phyloP scores from a whole-genome alignment of 176 grass and related monocot genomes.

The Ensete ventricosum region DNA sequence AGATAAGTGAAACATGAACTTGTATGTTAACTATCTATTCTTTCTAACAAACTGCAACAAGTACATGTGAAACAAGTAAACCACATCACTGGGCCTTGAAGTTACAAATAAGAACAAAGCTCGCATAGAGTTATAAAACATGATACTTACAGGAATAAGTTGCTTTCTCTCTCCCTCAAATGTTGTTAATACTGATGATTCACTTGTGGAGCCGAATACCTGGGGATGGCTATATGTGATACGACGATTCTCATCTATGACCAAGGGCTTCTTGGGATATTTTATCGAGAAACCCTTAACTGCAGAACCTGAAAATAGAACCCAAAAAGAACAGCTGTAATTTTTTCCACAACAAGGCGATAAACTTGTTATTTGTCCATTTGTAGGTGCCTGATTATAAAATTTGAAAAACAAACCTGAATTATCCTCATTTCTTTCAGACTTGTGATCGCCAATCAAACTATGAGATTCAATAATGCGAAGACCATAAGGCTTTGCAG shows the following conservation, averaged over 20 bases:
- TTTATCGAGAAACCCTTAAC: slow-evolving; percentile 32
- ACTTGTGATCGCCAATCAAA: slow-evolving; percentile 35
- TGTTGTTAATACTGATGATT: slow-evolving; percentile 39
- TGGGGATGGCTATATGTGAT: slow-evolving; percentile 59
- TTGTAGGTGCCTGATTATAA: background rate
- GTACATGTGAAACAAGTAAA: background rate
- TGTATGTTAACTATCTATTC: background rate
- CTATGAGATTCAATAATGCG: slow-evolving; percentile 35
- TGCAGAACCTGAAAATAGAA: slow-evolving; percentile 37
- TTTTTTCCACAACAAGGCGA: slow-evolving; percentile 4
- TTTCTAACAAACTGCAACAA: background rate
- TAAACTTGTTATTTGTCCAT: background rate
- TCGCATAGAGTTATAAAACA: background rate
- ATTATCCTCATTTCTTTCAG: slow-evolving; percentile 54
- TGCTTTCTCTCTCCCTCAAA: slow-evolving; percentile 54
- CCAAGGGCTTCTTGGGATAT: slow-evolving; percentile 44
- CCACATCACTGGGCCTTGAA: background rate
- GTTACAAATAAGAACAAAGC: background rate
- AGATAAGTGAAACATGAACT: background rate
- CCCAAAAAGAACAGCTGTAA: background rate
- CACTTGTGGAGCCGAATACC: slow-evolving; percentile 37
- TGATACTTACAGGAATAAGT: slow-evolving; percentile 59
- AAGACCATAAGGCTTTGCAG: slow-evolving; percentile 49
- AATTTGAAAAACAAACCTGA: slow-evolving; percentile 41
- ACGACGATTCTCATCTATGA: slow-evolving; percentile 61